Conservation (phyloP, 306 rosid genomes). For the Cercis canadensis region DNA sequence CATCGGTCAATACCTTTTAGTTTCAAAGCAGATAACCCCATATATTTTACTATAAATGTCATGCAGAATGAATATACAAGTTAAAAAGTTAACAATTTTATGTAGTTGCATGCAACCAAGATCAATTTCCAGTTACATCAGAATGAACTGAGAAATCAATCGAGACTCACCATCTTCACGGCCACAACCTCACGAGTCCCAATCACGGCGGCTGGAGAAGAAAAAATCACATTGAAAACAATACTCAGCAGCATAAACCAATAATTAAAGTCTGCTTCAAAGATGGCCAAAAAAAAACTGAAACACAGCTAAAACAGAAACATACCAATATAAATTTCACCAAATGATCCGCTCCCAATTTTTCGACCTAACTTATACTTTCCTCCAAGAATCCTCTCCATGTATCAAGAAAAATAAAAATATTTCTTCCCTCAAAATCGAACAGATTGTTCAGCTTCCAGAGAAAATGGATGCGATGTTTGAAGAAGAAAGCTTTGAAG, state of each 20-base stretch:
- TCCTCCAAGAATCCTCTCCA: slow-evolving; percentile 72
- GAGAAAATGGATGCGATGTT: background rate
- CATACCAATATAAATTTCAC: slow-evolving; percentile 71
- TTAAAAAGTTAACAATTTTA: too few species aligned
- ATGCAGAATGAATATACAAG: background rate
- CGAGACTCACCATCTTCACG: slow-evolving; percentile 63
- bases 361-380: slow-evolving; percentile 74
- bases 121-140: background rate
- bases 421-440: background rate
- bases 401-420: slow-evolving; percentile 2
- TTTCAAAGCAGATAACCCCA: background rate
- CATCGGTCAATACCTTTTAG: background rate
- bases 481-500: background rate
- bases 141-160: background rate
- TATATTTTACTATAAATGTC: background rate
- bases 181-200: slow-evolving; percentile 71
- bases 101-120: background rate
- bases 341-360: slow-evolving; percentile 80
- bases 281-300: background rate
- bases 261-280: background rate
- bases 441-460: background rate
- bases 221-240: background rate
- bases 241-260: slow-evolving; percentile 17
- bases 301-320: background rate
- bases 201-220: slow-evolving; percentile 58